Evolutionary conservation across 345 rosid genomes (phyloP), one percentile per base, ranked within the genome.

Genomic region (Brassica incana): DNA sequence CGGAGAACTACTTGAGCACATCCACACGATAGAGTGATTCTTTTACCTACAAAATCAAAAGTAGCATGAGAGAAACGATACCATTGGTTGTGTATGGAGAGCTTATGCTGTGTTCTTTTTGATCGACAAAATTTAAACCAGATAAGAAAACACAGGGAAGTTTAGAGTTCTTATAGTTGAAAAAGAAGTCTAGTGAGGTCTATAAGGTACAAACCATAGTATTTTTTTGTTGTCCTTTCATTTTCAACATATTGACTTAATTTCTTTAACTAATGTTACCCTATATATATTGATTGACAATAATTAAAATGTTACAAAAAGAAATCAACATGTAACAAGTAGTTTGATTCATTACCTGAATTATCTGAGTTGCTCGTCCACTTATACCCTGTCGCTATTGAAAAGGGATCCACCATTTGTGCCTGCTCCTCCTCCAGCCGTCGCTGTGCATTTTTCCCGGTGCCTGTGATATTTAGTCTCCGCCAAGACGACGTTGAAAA

Each of bases 371-470:
- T 82, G 72, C 83, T 87, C 0, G 80, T 78, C 97, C 94, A 91
- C 6, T 83, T 80, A 78, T 93, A 95, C 33, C 89, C 99, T 68
- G 71, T 76, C 1, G 99, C 93, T 65, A 95, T 95, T 15, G 76
- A 88, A 69, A 95, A 95, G 8, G 98, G 97, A 76, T 95, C 98
- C 0, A 75, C 27, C n/a, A 30, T 30, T 20, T 73, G 78, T 35
- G 62, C 78, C 56, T 73, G 78, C 58, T 61, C 81, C 45, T 61
- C 81, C 2, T 70, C 65, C 66, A 59, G 40, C 48, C 80, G 80
- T 60, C 67, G 86, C 50, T 87, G 92, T 76, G 90, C 82, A 84
- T 84, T 80, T 2, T 64, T 74, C 8, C 71, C 75, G 58, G 25
- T 62, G 35, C 60, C 18, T 2, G 18, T 48, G 6, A 48, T 48